A percentile compares a stretch with the other conserved stretches of the same genome.
Conservation (phyloP, 1,284 basidiomycete genomes). For the Coriolopsis trogii region DNA sequence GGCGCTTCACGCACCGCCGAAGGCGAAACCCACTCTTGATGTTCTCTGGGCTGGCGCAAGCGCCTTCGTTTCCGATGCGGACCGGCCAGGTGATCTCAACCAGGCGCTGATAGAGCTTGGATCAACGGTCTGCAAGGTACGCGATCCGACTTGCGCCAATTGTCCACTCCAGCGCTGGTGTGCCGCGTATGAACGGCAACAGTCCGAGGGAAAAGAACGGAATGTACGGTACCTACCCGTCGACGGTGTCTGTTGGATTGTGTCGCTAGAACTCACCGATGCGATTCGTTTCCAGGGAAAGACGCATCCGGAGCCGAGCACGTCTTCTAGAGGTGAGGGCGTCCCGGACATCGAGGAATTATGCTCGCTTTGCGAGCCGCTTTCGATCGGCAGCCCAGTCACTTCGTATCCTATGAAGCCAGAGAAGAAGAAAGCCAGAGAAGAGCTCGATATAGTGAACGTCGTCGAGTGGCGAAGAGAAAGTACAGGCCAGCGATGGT, state of each 20-base stretch:
- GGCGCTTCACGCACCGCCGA: conserved; percentile 81
- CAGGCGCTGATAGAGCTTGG: conserved; percentile 90
- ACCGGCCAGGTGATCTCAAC: conserved; percentile 80
- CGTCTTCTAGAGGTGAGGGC: conserved; percentile 14
- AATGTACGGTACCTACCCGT: too few species aligned
- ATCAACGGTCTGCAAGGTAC: conserved; percentile 88
- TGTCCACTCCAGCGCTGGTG: conserved; percentile 80
- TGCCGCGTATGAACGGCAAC: conserved; percentile 49
- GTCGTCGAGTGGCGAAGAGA: conserved; percentile 76
- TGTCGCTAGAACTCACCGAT: conserved; percentile 15
- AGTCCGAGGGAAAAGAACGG: conserved; percentile 20
- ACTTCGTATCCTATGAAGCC: conserved; percentile 88
- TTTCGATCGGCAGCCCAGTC: conserved; percentile 52
- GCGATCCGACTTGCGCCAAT: conserved; percentile 68
- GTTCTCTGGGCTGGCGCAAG: conserved; percentile 82
- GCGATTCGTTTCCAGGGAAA: conserved; percentile 15
- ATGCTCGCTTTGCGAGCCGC: conserved; percentile 74
- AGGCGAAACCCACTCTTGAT: conserved; percentile 76
- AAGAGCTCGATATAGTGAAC: conserved; percentile 86
- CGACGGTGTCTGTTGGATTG: conserved; percentile 1
- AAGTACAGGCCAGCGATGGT: conserved; percentile 47
- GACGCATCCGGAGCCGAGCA: conserved; percentile 11
- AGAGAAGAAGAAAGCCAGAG: conserved; percentile 81
- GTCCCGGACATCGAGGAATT: conserved; percentile 71
- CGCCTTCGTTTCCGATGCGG: conserved; percentile 61